Evolutionary conservation across 345 rosid genomes (phyloP), one percentile per base, ranked within the genome.

Genomic region (Populus pruinosa): DNA sequence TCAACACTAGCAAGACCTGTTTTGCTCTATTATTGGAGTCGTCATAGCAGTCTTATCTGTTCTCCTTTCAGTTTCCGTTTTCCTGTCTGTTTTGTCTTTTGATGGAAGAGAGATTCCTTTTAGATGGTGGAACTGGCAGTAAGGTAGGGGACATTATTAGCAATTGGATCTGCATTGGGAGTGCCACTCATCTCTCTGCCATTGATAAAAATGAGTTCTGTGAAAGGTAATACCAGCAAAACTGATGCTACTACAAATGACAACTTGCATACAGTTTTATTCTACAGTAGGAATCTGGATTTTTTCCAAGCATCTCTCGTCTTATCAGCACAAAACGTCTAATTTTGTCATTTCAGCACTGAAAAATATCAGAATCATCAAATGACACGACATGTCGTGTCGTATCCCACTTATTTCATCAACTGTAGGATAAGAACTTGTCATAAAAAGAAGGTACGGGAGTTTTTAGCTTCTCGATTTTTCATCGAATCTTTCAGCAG

Each of bases 101-200:
- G 81, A 82, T 75, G 79, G 85, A 65, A 85, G 82, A 87, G 86
- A 88, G 90, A 89, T 86, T 88, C 90, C 87, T 75, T 74, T 88
- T 76, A 49, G 79, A 82, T 80, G 81, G 69, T 82, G 82, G 74
- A 64, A 78, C 73, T 73, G 82, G 33, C 67, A 77, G 50, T 65
- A 75, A 64, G 75, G 82, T 43, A 35, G 50, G 68, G 38, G 36
- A 33, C 75, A 81, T 81, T 65, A 33, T 65, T 68, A 55, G 56
- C 39, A 67, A 82, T 62, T 82, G 85, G 87, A 89, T 85, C 89
- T 84, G 86, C 86, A 76, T 78, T 78, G 88, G 85, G 80, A 87
- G 79, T 73, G 87, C 44, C 72, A 78, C 70, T 78, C 76, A 71
- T 64, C 70, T 84, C 49, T 77, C 56, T 10, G 69, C 23, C 76